Conservation (phyloP, 768 basidiomycete genomes). For the Peribolospora kevripleyi region DNA sequence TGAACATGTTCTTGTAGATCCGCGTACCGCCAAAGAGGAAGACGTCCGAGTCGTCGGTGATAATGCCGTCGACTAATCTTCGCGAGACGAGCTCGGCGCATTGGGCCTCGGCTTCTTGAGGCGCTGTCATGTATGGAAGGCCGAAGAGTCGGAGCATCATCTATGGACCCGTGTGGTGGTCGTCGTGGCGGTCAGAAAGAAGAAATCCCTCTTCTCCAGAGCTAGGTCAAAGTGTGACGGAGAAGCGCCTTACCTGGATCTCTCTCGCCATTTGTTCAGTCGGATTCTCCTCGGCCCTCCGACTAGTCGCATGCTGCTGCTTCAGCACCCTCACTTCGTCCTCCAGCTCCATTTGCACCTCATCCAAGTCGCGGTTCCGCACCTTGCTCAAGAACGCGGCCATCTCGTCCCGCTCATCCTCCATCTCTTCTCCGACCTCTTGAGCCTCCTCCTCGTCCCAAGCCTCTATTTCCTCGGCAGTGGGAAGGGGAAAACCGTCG, state of each 20-base stretch:
- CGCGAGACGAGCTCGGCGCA: conserved; percentile 74
- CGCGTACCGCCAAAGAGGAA: conserved; percentile 87
- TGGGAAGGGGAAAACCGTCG: conserved; percentile 11
- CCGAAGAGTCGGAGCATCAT: conserved; percentile 78
- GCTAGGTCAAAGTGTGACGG: conserved; percentile 30
- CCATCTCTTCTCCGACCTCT: conserved; percentile 53
- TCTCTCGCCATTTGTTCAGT: conserved; percentile 86
- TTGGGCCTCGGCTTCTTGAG: conserved; percentile 98
- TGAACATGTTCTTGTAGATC: conserved; percentile 99
- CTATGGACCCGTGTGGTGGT: conserved; percentile 21
- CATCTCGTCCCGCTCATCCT: conserved; percentile 51
- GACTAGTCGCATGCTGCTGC: conserved; percentile 59
- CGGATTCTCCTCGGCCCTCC: conserved; percentile 84
- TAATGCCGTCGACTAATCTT: conserved; percentile 80
- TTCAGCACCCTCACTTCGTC: conserved; percentile 64
- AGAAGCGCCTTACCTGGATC: conserved; percentile 28
- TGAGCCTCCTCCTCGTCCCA: conserved; percentile 46
- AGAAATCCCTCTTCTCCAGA: not conserved
- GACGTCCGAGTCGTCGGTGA: conserved; percentile 96
- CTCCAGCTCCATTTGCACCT: conserved; percentile 68
- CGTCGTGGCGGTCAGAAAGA: not conserved
- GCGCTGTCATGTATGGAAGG: conserved; percentile 92
- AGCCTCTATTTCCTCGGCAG: conserved; percentile 18
- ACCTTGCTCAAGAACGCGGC: conserved; percentile 79
- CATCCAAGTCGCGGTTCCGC: conserved; percentile 57